A percentile compares a stretch with the other conserved stretches of the same genome.
phyloP scores from a whole-genome alignment of 169 alveolate genomes.

The Cryptosporidium ryanae region DNA sequence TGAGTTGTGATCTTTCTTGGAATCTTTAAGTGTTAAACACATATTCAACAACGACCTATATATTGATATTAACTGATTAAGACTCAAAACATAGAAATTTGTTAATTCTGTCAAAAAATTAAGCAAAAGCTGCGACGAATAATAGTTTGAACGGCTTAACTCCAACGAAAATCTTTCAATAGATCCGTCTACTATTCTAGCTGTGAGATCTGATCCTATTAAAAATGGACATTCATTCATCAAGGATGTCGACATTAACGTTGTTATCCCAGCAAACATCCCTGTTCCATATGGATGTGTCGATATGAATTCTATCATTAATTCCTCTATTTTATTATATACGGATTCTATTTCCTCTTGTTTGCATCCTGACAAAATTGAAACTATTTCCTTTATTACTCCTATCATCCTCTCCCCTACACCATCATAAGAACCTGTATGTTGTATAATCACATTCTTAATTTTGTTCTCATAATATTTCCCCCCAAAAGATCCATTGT shows the following conservation, averaged over 20 bases:
- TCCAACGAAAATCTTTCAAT: constrained; percentile 34
- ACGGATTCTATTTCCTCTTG: constrained; percentile 23
- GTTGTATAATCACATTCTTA: constrained; percentile 8
- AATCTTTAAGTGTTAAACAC: constrained; percentile 9
- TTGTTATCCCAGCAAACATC: constrained; percentile 68
- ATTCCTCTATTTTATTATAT: not conserved
- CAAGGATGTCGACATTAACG: constrained; percentile 66
- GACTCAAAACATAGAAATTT: constrained; percentile 25
- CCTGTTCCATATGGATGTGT: constrained; percentile 72
- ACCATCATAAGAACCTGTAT: constrained; percentile 64
- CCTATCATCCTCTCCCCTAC: constrained; percentile 56
- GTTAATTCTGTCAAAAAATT: constrained; percentile 52
- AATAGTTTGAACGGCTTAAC: constrained; percentile 21
- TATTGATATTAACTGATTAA: constrained; percentile 31
- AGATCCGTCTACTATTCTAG: constrained; percentile 17
- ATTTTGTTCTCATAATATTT: constrained; percentile 8
- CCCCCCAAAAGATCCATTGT: not conserved
- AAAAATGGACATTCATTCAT: constrained; percentile 27
- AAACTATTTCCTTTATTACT: constrained; percentile 3
- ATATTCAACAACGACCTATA: constrained; percentile 27
- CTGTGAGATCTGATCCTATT: constrained; percentile 13
- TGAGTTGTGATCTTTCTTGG: not conserved
- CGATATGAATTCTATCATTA: constrained; percentile 41
- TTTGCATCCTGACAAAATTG: not conserved
- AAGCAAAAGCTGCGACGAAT: constrained; percentile 14